These are phyloP conservation scores for Helotiales sp. DNA, from an alignment of 2,329 filamentous ascomycete genomes.

Conservation along the genomic window DNA sequence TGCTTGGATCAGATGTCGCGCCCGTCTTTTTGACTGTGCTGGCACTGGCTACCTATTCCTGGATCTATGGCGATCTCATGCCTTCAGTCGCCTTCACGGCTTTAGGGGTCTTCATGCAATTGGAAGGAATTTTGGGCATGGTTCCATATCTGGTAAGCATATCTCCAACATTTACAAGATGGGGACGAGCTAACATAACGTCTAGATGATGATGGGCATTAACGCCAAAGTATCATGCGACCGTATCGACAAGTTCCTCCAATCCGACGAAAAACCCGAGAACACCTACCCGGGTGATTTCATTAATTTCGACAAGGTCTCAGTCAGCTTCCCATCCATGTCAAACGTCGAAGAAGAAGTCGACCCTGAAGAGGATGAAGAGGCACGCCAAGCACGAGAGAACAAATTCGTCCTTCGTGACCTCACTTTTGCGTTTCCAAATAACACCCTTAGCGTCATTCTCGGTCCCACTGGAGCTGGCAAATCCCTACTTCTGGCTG, in stretches of 20 bases:
- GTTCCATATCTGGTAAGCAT: conserved; percentile 73
- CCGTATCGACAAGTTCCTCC: conserved; percentile 70
- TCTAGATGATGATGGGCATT: conserved; percentile 66
- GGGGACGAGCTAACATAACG: too few species aligned
- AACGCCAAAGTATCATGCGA: conserved; percentile 71
- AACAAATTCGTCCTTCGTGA: conserved; percentile 65
- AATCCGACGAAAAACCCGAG: conserved; percentile 59
- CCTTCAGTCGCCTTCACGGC: conserved; percentile 78
- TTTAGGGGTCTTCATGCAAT: conserved; percentile 67
- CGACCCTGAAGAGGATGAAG: conserved; percentile 8
- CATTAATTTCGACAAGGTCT: conserved; percentile 64
- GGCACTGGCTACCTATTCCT: conserved; percentile 66
- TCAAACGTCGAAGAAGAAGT: not conserved
- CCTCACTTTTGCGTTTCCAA: conserved; percentile 65
- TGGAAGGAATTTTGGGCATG: conserved; percentile 68
- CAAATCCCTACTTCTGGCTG: conserved; percentile 71
- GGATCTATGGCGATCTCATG: conserved; percentile 59
- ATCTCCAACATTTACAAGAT: too few species aligned
- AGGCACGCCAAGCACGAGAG: conserved; percentile 29
- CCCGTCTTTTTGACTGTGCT: conserved; percentile 71
- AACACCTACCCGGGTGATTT: conserved; percentile 54
- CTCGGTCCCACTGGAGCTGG: conserved; percentile 75
- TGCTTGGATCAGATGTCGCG: conserved; percentile 61
- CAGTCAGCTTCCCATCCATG: conserved; percentile 59
- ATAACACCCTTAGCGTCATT: conserved; percentile 68